A percentile compares a stretch with the other conserved stretches of the same genome.
Conservation (phyloP, 2,329 filamentous ascomycete genomes). For the Alternaria arbusti region DNA sequence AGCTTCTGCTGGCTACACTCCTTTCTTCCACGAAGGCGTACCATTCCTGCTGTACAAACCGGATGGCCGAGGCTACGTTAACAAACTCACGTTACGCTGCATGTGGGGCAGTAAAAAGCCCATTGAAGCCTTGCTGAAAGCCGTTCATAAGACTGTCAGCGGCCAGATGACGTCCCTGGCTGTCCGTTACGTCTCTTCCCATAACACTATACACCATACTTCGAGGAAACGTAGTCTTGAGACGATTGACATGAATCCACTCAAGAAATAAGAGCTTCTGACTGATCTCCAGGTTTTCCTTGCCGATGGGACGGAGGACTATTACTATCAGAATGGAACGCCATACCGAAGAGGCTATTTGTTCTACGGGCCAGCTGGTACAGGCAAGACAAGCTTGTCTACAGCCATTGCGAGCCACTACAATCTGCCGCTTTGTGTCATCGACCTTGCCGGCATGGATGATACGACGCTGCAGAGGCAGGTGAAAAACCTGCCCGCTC, state of each 20-base stretch:
- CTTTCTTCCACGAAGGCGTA: background rate
- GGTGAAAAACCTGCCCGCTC: background rate
- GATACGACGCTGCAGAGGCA: background rate
- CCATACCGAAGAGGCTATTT: slow-evolving; percentile 24
- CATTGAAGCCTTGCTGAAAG: background rate
- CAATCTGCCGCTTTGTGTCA: slow-evolving; percentile 18
- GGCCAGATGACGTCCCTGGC: background rate
- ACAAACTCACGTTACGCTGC: background rate
- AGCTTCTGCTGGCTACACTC: background rate
- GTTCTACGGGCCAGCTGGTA: slow-evolving; percentile 3
- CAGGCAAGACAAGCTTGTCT: slow-evolving; percentile 15
- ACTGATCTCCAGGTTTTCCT: background rate
- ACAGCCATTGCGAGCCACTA: slow-evolving; percentile 11
- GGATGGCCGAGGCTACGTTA: background rate
- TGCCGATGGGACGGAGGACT: background rate
- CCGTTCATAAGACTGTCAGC: background rate
- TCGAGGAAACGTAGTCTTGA: background rate
- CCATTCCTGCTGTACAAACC: background rate
- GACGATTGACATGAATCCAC: background rate
- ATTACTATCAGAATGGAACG: slow-evolving; percentile 1
- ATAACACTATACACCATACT: background rate
- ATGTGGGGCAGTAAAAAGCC: background rate
- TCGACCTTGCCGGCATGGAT: background rate
- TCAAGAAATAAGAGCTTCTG: background rate
- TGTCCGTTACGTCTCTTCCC: background rate